Evolutionary conservation across 108 stramenopile genomes (phyloP).

Genomic region (Cyclotella baltica): DNA sequence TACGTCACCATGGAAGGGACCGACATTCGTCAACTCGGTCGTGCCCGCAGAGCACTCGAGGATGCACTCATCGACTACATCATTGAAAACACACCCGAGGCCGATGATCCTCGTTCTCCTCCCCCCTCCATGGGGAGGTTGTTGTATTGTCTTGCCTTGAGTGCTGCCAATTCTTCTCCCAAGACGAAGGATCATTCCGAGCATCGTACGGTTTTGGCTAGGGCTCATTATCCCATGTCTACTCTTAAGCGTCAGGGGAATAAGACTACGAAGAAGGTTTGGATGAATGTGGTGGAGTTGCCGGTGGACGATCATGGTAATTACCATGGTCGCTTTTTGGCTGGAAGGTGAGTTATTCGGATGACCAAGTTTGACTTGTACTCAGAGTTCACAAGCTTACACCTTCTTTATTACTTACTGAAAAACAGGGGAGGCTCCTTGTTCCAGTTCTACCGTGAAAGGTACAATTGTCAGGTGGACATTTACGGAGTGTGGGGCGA

Average conservation of each 20-base stretch:
- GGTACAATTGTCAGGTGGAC: conserved; percentile 47
- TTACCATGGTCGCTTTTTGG: conserved; percentile 47
- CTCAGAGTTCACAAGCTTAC: neutral
- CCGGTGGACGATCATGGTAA: conserved; percentile 34
- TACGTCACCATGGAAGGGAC: conserved; percentile 40
- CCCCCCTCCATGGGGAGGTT: conserved; percentile 48
- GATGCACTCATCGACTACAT: conserved; percentile 44
- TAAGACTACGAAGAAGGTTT: conserved; percentile 41
- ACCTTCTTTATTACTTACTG: neutral
- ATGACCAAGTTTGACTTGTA: neutral
- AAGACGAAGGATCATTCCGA: conserved; percentile 47
- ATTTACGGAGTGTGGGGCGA: conserved; percentile 49
- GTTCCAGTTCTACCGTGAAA: conserved; percentile 37
- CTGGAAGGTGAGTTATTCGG: conserved; percentile 23
- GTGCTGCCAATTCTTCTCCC: conserved; percentile 40
- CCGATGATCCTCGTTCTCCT: conserved; percentile 15
- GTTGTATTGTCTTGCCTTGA: conserved; percentile 38
- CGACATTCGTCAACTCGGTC: conserved; percentile 49
- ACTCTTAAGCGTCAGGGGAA: conserved; percentile 8
- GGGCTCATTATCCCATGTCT: conserved; percentile 41
- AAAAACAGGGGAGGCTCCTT: conserved; percentile 6
- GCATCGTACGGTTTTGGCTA: conserved; percentile 40
- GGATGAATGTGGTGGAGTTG: conserved; percentile 54
- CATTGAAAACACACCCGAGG: conserved; percentile 32
- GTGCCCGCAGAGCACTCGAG: conserved; percentile 33